Evolutionary conservation across 805 yeast species (phyloP), one percentile per base, ranked within the genome.

Genomic region (Cyberlindnera mississippiensis): DNA sequence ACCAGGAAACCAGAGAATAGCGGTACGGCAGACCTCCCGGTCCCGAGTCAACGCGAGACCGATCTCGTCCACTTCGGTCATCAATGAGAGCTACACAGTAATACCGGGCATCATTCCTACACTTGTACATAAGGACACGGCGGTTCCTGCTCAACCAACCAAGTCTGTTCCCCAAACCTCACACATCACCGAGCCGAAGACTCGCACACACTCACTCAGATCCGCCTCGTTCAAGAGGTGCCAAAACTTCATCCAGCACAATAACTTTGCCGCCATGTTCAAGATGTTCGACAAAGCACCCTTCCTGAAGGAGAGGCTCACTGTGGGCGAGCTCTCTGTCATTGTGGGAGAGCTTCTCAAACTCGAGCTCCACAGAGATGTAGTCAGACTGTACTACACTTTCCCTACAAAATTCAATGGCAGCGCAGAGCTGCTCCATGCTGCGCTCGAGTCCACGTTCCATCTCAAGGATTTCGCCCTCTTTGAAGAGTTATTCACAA

Each of bases 401-500:
- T 36, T 28, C 33, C 37, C 46, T 2, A 2, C n/a, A n/a, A n/a
- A 16, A 22, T 41, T 39, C 33, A 26, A 14, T 8, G 5, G 6
- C 9, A 28, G 24, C 14, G 39, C 37, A n/a, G 17, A 20, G 12
- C 34, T 46, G 2, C 20, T 44, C 4, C 34, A 22, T 20, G 7
- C 17, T 6, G 39, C 33, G 20, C 15, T 47, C 10, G 32, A 40
- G n/a, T 33, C 51, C 2, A 11, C 46, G 12, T 44, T 30, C 20
- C 14, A 15, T 14, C 4, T 4, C 8, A 30, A 31, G 9, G 38
- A 38, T 16, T 44, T 31, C 24, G 32, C 26, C 5, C 29, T 44
- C 4, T 55, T 52, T 37, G 61, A 56, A 17, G 38, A 35, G 11
- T 40, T 55, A 1, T 55, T 56, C 33, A 31, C 47, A 5, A 8